A percentile compares a stretch with the other conserved stretches of the same genome.
Evolutionary conservation across 176 grass and related monocot genomes (phyloP).

Genomic region (Zea mays): DNA sequence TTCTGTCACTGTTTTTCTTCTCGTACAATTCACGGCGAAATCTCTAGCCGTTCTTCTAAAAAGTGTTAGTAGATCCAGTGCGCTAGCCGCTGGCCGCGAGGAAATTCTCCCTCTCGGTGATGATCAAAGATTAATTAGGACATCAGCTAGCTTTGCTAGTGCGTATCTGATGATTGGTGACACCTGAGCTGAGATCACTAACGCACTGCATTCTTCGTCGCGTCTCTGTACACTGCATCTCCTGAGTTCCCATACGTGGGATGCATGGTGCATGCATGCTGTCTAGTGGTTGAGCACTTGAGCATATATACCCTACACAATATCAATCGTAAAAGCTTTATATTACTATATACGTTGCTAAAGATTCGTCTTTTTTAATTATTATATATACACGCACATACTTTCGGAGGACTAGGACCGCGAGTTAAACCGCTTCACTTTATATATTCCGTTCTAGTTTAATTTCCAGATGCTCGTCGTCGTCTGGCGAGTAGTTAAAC

Average conservation of each 20-base stretch:
- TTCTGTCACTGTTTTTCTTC: no score
- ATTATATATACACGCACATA: background rate
- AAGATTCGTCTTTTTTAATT: constrained; percentile 7
- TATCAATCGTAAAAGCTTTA: background rate
- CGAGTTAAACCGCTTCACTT: background rate
- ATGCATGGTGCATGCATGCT: background rate
- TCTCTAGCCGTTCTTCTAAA: no score
- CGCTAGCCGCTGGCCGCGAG: no score
- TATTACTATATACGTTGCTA: background rate
- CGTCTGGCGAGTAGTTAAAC: no score
- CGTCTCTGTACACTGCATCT: background rate
- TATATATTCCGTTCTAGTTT: constrained; percentile 4
- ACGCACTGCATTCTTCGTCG: background rate
- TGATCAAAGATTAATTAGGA: background rate
- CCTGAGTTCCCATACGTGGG: background rate
- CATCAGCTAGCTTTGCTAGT: background rate
- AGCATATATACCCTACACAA: background rate
- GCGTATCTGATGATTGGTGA: constrained; percentile 35
- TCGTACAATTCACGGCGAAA: no score
- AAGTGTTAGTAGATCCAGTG: no score
- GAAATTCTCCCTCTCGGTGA: no score
- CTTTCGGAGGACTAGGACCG: background rate
- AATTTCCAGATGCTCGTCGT: background rate
- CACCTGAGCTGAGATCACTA: constrained; percentile 9
- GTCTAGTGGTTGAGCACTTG: constrained; percentile 2